Evolutionary conservation across 257 asterid species (phyloP).

Genomic region (Nicotiana noctiflora): DNA sequence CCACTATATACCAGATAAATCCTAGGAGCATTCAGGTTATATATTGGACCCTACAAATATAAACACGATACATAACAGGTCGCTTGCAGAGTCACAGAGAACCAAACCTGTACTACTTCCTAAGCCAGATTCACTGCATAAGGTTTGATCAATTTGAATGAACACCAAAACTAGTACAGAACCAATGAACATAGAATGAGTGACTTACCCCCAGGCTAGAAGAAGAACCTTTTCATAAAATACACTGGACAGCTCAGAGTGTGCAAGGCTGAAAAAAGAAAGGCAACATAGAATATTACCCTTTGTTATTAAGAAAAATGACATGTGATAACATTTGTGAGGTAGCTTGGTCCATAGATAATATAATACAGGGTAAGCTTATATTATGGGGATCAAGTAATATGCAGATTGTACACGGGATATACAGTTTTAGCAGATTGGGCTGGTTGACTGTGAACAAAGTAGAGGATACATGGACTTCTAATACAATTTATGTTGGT

Average conservation of each 20-base stretch:
- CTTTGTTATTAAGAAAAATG: background rate
- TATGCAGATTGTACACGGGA: background rate
- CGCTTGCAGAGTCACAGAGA: background rate
- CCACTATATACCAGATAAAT: background rate
- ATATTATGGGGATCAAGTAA: background rate
- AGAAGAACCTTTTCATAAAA: conserved; percentile 94
- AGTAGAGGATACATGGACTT: background rate
- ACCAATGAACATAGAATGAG: background rate
- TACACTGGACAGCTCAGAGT: conserved; percentile 82
- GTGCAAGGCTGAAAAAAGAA: conserved; percentile 73
- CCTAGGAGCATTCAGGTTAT: background rate
- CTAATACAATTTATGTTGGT: background rate
- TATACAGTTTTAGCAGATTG: background rate
- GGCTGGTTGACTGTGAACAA: background rate
- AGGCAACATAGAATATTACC: conserved; percentile 8
- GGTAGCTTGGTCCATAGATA: background rate
- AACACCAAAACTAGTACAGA: background rate
- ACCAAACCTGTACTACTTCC: background rate
- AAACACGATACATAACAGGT: background rate
- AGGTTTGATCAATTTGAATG: background rate
- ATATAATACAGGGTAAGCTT: background rate
- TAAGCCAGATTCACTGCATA: background rate
- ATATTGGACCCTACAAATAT: background rate
- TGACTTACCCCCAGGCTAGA: conserved; percentile 91
- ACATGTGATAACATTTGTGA: background rate